phyloP scores from a whole-genome alignment of 345 rosid genomes.

The Eucalyptus erythrocorys region DNA sequence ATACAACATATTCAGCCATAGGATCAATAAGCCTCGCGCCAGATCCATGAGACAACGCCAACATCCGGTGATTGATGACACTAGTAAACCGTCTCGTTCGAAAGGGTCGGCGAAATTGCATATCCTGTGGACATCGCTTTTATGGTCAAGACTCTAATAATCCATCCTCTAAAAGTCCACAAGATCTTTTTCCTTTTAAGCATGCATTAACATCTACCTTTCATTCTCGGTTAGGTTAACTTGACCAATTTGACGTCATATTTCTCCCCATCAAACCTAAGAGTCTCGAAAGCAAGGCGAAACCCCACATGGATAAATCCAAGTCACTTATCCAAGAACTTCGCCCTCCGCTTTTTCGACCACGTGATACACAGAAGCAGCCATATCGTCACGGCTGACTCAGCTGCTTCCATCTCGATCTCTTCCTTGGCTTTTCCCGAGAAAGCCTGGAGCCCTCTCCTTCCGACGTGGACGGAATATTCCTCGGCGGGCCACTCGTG shows the following conservation, averaged over 20 bases:
- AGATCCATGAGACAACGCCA: not conserved
- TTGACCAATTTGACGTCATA: not conserved
- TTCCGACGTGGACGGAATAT: slow-evolving; percentile 1
- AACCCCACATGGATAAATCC: not conserved
- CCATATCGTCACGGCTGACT: slow-evolving; percentile 2
- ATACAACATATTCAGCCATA: not conserved
- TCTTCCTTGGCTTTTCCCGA: not conserved
- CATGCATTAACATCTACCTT: not conserved
- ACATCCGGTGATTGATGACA: not conserved
- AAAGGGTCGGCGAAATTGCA: not conserved
- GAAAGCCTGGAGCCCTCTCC: not conserved
- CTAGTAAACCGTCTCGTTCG: not conserved
- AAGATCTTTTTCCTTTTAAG: not conserved
- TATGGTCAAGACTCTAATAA: not conserved
- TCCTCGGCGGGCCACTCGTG: not conserved
- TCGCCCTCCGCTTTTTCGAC: not conserved
- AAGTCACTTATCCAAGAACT: not conserved
- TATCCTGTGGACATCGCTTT: not conserved
- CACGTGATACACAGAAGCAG: not conserved
- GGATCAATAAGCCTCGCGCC: not conserved
- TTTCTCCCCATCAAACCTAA: not conserved
- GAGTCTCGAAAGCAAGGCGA: not conserved
- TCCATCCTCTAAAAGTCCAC: not conserved
- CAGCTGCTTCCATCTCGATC: not conserved
- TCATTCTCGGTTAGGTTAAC: not conserved